Percentiles rank a stretch among this genome's conserved stretches.
Conservation (phyloP, 148 eudicot species). For the Rhododendron kiyosumense region DNA sequence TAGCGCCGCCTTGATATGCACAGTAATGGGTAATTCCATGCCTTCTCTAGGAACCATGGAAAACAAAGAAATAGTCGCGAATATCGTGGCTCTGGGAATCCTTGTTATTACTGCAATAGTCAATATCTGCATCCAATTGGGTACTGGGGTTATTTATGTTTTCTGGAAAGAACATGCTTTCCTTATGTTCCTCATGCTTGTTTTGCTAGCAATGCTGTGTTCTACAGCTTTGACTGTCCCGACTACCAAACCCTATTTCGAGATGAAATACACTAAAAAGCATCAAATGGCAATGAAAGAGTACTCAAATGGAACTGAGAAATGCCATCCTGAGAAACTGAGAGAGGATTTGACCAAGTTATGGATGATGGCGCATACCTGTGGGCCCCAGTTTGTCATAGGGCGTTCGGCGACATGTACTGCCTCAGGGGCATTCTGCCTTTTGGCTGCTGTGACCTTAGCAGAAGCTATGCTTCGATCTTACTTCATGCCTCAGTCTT, state of each 20-base stretch:
- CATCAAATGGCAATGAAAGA: conserved; percentile 25
- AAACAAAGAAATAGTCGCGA: conserved; percentile 30
- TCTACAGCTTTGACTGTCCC: conserved; percentile 39
- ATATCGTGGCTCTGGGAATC: conserved; percentile 40
- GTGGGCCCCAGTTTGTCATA: conserved; percentile 45
- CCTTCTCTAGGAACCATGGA: conserved; percentile 40
- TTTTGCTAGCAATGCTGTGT: conserved; percentile 24
- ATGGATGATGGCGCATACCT: conserved; percentile 62
- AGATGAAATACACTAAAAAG: conserved; percentile 28
- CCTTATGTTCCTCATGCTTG: conserved; percentile 31
- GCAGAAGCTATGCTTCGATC: conserved; percentile 30
- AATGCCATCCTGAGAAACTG: conserved; percentile 13
- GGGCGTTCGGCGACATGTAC: conserved; percentile 46
- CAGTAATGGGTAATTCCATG: conserved; percentile 36
- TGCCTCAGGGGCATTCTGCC: conserved; percentile 48
- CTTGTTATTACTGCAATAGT: conserved; percentile 38
- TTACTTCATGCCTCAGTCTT: conserved; percentile 28
- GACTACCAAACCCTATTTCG: conserved; percentile 27
- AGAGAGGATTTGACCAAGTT: conserved; percentile 27
- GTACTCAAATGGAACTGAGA: conserved; percentile 5
- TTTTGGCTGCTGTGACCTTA: conserved; percentile 27
- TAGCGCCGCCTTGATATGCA: conserved; percentile 35
- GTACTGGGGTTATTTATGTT: conserved; percentile 41
- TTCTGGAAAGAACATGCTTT: conserved; percentile 39
- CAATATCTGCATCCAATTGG: conserved; percentile 36